Evolutionary conservation across 108 stramenopile species (phyloP), one percentile per base, ranked within the genome.

Genomic region (Nannochloropsis salina): DNA sequence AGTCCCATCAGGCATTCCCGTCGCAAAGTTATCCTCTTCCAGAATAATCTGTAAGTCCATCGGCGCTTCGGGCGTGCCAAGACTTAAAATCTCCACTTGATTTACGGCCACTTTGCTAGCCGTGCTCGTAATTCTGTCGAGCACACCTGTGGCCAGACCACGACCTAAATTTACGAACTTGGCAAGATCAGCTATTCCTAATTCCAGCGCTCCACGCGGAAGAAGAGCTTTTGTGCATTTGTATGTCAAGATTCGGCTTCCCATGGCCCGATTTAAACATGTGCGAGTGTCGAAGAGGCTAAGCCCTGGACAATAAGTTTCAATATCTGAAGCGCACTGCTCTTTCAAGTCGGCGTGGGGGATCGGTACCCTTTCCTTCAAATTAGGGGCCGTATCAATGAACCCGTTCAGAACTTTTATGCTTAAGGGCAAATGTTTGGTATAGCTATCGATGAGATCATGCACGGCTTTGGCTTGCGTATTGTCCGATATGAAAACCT

Each of bases 401-500:
- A 74, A 15, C 15, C 61, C 61, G 2, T 74, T n/a, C n/a, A 8
- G n/a, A 6, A 74, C n/a, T 15, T n/a, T 15, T 1, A 74, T 15
- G n/a, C 61, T n/a, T n/a, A n/a, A 74, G 61, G 61, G 61, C 61
- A 6, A 2, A 2, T 74, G 15, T 74, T 6, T 74, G 15, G 61
- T n/a, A n/a, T n/a, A n/a, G 61, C 20, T n/a, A 6, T 74, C 61
- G n/a, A 74, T 74, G 20, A 74, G n/a, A n/a, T 74, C n/a, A 74
- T 74, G 61, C 61, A 74, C 61, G 61, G 61, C 61, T n/a, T 74
- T n/a, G 61, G 61, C 61, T n/a, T 74, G 61, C n/a, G 61, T 74
- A 15, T 8, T 74, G 61, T 74, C 61, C 15, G 61, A 74, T 15
- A 74, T 74, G 61, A 74, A 74, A n/a, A 74, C 61, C 61, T 74